A percentile compares a stretch with the other conserved stretches of the same genome.
Evolutionary conservation across 1,284 basidiomycete genomes (phyloP).

Genomic region (Neonothopanus nambi): DNA sequence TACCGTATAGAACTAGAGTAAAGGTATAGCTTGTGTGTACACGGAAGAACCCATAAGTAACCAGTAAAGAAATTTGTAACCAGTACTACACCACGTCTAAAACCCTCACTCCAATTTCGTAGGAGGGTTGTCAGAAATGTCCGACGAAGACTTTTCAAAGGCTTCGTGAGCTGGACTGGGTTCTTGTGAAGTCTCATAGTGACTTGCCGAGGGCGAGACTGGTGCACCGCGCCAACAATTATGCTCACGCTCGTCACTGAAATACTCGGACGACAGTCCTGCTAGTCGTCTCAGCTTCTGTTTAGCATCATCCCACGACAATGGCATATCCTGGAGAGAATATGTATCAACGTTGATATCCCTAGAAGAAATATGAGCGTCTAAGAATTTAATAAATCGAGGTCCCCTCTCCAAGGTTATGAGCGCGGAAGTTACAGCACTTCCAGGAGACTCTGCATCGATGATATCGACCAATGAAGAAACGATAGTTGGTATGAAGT

Average conservation of each 20-base stretch:
- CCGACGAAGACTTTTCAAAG: too few species aligned
- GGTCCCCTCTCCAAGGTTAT: slow-evolving; percentile 11
- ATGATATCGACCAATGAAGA: slow-evolving; percentile 15
- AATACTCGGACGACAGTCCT: slow-evolving; percentile 11
- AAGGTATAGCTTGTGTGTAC: too few species aligned
- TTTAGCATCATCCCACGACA: slow-evolving; percentile 16
- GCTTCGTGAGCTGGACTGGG: too few species aligned
- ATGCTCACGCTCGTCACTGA: slow-evolving; percentile 4
- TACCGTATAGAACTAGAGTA: too few species aligned
- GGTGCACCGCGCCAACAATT: background rate
- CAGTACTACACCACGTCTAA: too few species aligned
- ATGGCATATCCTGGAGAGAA: slow-evolving; percentile 13
- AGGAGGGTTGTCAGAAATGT: too few species aligned
- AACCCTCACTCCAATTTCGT: too few species aligned
- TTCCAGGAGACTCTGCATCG: slow-evolving; percentile 7
- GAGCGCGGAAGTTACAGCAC: slow-evolving; percentile 10
- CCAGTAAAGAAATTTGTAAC: too few species aligned
- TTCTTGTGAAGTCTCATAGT: too few species aligned
- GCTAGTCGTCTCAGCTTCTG: slow-evolving; percentile 11
- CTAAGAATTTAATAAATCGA: slow-evolving; percentile 12
- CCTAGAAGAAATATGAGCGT: slow-evolving; percentile 6
- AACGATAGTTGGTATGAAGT: slow-evolving; percentile 13
- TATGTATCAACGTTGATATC: slow-evolving; percentile 15
- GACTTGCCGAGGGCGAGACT: too few species aligned
- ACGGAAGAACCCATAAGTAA: too few species aligned